Evolutionary conservation across 495 filamentous ascomycete species (phyloP).

Genomic region (Aspergillus bertholletiae): DNA sequence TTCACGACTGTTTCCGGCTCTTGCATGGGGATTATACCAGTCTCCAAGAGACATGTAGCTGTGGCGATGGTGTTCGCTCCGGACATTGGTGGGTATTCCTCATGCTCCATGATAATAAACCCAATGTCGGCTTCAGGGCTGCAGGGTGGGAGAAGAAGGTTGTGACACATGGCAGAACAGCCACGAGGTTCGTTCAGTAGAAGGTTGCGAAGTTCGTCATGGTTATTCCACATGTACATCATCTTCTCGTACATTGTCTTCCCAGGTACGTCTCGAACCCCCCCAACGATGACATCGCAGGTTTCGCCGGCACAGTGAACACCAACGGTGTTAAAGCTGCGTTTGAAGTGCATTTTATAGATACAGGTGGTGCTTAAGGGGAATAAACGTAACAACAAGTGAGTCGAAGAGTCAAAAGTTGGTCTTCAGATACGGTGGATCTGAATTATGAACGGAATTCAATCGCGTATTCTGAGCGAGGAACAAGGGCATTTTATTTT

Average conservation of each 20-base stretch:
- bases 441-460: no score
- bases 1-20: conserved; percentile 26
- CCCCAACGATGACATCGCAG: conserved; percentile 33
- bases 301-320: conserved; percentile 23
- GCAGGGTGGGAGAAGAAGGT: conserved; percentile 33
- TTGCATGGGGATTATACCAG: conserved; percentile 34
- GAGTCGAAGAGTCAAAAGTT: no score
- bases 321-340: no score
- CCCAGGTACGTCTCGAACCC: conserved; percentile 30
- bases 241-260: conserved; percentile 33
- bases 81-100: conserved; percentile 37
- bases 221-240: conserved; percentile 21
- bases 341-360: no score
- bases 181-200: conserved; percentile 37
- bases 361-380: no score
- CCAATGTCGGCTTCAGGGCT: conserved; percentile 32
- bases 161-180: conserved; percentile 28
- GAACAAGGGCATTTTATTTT: no score
- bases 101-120: conserved; percentile 38
- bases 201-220: conserved; percentile 28
- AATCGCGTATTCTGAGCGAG: no score
- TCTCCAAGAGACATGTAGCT: conserved; percentile 32
- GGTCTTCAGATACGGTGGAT: no score
- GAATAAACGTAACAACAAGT: no score
- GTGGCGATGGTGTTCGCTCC: conserved; percentile 35